A percentile compares a stretch with the other conserved stretches of the same genome.
phyloP scores from a whole-genome alignment of 495 filamentous ascomycete species.

The Penicillium odoratum region DNA sequence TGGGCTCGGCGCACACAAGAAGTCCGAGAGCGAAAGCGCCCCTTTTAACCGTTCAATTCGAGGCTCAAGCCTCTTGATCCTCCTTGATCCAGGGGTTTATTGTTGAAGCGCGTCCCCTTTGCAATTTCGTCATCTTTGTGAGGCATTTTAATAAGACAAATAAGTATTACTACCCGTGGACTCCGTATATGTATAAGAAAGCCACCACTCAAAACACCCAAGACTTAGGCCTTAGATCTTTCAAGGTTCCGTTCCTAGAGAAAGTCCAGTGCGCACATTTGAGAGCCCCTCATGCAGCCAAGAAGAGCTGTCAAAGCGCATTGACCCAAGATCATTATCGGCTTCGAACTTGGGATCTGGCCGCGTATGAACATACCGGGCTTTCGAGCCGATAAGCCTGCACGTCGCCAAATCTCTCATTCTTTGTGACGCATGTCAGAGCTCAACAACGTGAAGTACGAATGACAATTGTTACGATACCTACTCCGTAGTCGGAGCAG shows the following conservation, averaged over 20 bases:
- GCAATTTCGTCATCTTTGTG: background rate
- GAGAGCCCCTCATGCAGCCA: constrained; percentile 3
- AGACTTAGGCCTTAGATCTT: background rate
- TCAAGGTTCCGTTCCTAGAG: background rate
- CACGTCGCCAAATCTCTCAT: background rate
- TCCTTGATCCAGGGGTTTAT: background rate
- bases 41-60: background rate
- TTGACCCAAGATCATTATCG: background rate
- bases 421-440: background rate
- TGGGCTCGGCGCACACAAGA: constrained; percentile 13
- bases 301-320: background rate
- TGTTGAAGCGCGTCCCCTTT: background rate
- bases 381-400: constrained; percentile 5
- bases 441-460: too few relatives aligned
- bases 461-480: background rate
- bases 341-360: background rate
- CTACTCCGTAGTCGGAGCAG: background rate
- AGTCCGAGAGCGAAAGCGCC: constrained; percentile 2
- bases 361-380: background rate
- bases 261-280: background rate
- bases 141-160: background rate
- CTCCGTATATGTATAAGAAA: too few relatives aligned
- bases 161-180: background rate
- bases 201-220: background rate
- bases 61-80: background rate